Percentiles rank a stretch among this genome's conserved stretches.
These are phyloP conservation scores for Bipolaris oryzae DNA, from an alignment of 2,329 filamentous ascomycete species.

Conservation along the genomic window DNA sequence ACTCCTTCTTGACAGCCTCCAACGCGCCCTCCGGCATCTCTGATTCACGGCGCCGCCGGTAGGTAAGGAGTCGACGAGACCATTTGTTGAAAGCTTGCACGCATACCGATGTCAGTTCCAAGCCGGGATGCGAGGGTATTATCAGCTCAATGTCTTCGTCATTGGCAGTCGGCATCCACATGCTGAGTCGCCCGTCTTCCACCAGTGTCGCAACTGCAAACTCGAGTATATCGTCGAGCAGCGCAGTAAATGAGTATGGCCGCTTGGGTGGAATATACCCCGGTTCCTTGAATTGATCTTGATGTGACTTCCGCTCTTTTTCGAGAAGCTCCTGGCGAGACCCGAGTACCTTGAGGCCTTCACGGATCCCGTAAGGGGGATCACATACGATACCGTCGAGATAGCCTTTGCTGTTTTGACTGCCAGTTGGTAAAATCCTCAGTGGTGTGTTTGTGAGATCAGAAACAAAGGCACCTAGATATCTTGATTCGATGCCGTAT, in stretches of 20 bases:
- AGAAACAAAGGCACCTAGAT: constrained; percentile 80
- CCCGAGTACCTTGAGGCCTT: constrained; percentile 88
- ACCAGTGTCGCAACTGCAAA: constrained; percentile 81
- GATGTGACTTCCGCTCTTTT: constrained; percentile 32
- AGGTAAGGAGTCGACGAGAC: constrained; percentile 88
- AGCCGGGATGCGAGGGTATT: constrained; percentile 75
- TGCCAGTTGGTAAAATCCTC: constrained; percentile 22
- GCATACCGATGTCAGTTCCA: constrained; percentile 77
- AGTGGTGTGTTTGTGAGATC: constrained; percentile 90
- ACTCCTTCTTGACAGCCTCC: constrained; percentile 34
- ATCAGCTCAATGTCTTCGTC: constrained; percentile 69
- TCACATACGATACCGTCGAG: constrained; percentile 95
- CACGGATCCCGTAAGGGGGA: constrained; percentile 92
- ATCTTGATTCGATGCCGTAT: constrained; percentile 69
- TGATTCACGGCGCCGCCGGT: constrained; percentile 70
- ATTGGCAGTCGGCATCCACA: constrained; percentile 93
- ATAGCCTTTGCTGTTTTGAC: constrained; percentile 50
- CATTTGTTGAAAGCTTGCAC: constrained; percentile 91
- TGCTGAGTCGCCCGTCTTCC: constrained; percentile 77
- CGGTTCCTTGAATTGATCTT: constrained; percentile 32
- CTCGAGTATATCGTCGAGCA: constrained; percentile 86
- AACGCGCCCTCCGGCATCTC: constrained; percentile 51
- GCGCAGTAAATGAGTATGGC: constrained; percentile 88
- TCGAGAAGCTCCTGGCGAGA: constrained; percentile 61
- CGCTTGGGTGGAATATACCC: constrained; percentile 86